These are phyloP conservation scores for Pleurotus cornucopiae DNA, from an alignment of 768 basidiomycete genomes.

Conservation along the genomic window DNA sequence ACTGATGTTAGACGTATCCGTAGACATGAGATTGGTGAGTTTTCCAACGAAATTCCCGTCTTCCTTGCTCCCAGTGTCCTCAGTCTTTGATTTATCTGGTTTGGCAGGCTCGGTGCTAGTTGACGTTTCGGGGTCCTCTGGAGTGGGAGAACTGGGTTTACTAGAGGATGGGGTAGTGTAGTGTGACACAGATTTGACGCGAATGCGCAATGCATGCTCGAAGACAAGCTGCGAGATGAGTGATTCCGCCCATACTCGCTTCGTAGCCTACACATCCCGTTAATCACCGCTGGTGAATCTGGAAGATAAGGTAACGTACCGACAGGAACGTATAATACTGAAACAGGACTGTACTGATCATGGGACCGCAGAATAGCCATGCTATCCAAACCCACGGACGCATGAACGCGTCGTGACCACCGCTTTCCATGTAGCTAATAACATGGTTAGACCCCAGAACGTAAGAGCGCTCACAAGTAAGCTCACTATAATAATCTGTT, in stretches of 20 bases:
- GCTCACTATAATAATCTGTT: conserved; percentile 36
- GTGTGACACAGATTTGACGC: conserved; percentile 45
- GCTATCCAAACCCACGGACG: conserved; percentile 71
- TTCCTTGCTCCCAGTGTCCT: conserved; percentile 17
- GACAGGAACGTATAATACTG: conserved; percentile 52
- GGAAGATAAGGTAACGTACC: conserved; percentile 31
- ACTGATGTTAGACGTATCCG: conserved; percentile 44
- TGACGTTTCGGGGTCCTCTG: conserved; percentile 7
- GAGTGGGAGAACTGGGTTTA: not conserved
- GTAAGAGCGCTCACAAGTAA: not conserved
- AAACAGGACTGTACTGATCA: conserved; percentile 34
- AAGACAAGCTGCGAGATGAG: conserved; percentile 38
- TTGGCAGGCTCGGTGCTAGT: conserved; percentile 9
- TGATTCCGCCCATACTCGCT: conserved; percentile 38
- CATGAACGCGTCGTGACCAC: conserved; percentile 41
- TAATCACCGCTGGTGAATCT: not conserved
- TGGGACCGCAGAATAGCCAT: conserved; percentile 45
- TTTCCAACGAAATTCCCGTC: conserved; percentile 60
- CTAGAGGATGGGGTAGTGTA: conserved; percentile 8
- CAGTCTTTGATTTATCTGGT: conserved; percentile 10
- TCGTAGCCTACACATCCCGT: conserved; percentile 30
- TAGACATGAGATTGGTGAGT: conserved; percentile 73
- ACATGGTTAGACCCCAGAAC: not conserved
- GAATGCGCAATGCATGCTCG: conserved; percentile 52
- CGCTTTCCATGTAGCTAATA: conserved; percentile 52